phyloP scores from a whole-genome alignment of 2,329 filamentous ascomycete genomes.

The Microsporum audouinii region DNA sequence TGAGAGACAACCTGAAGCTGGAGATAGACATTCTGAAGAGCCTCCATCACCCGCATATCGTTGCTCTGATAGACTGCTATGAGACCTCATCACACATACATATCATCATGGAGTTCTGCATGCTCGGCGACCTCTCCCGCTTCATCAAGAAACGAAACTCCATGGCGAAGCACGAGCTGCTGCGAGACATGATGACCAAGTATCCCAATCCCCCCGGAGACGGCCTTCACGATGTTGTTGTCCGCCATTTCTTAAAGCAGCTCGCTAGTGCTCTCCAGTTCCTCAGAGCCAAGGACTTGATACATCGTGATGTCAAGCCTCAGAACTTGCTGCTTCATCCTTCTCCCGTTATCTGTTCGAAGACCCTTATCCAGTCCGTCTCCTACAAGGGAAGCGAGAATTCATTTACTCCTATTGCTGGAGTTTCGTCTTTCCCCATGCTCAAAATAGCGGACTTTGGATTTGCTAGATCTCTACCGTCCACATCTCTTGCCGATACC shows the following conservation, averaged over 20 bases:
- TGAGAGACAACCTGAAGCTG: conserved; percentile 88
- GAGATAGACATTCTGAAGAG: conserved; percentile 94
- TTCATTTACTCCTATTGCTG: conserved; percentile 68
- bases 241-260: conserved; percentile 91
- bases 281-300: conserved; percentile 69
- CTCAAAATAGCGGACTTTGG: conserved; percentile 97
- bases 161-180: conserved; percentile 66
- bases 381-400: conserved; percentile 70
- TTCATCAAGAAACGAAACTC: conserved; percentile 93
- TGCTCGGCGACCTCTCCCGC: conserved; percentile 81
- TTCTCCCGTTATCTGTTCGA: conserved; percentile 58
- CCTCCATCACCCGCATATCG: conserved; percentile 91
- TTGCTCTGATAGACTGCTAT: conserved; percentile 87
- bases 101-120: conserved; percentile 97
- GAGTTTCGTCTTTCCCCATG: conserved; percentile 78
- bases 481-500: conserved; percentile 86
- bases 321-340: conserved; percentile 90
- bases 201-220: conserved; percentile 75
- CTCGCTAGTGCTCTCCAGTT: conserved; percentile 86
- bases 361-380: conserved; percentile 48
- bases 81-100: conserved; percentile 83
- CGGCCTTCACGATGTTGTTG: conserved; percentile 92
- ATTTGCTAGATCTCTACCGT: conserved; percentile 85
- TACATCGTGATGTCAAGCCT: conserved; percentile 94
- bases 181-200: conserved; percentile 80